Conservation (phyloP, 768 basidiomycete genomes). For the Boletus tomentosulus region DNA sequence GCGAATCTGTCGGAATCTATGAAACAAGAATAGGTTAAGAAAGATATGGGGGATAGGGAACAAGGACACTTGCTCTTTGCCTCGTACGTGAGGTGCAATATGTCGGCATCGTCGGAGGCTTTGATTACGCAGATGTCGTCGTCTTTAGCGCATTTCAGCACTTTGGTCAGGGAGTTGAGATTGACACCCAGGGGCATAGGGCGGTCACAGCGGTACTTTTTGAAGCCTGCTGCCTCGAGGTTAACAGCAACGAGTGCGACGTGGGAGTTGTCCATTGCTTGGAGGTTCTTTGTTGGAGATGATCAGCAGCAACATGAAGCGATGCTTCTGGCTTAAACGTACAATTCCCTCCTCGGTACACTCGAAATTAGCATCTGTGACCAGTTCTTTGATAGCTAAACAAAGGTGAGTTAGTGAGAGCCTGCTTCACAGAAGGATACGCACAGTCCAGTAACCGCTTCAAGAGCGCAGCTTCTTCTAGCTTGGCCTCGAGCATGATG, state of each 20-base stretch:
- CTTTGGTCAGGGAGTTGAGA: constrained; percentile 85
- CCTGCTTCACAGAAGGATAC: constrained; percentile 20
- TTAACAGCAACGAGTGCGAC: constrained; percentile 93
- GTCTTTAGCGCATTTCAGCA: constrained; percentile 95
- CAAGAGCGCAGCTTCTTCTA: constrained; percentile 80
- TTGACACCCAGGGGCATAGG: constrained; percentile 91
- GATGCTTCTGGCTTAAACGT: constrained; percentile 21
- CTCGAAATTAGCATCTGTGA: constrained; percentile 96
- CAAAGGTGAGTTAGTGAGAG: not conserved
- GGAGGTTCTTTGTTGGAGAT: constrained; percentile 54
- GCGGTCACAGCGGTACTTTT: constrained; percentile 87
- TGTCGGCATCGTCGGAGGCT: constrained; percentile 86
- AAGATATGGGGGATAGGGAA: not conserved
- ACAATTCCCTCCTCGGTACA: constrained; percentile 94
- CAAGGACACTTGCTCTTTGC: constrained; percentile 56
- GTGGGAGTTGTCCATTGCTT: constrained; percentile 99
- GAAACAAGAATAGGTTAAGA: not conserved
- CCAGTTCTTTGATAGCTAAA: constrained; percentile 93
- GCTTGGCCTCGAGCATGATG: constrained; percentile 85
- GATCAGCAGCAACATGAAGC: not conserved
- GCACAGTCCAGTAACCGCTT: constrained; percentile 92
- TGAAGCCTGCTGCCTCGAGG: constrained; percentile 76
- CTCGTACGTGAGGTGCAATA: constrained; percentile 86
- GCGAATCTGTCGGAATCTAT: constrained; percentile 89
- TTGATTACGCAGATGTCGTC: constrained; percentile 90